Conservation (phyloP, 2,329 filamentous ascomycete species). For the Purpureocillium lavendulum region DNA sequence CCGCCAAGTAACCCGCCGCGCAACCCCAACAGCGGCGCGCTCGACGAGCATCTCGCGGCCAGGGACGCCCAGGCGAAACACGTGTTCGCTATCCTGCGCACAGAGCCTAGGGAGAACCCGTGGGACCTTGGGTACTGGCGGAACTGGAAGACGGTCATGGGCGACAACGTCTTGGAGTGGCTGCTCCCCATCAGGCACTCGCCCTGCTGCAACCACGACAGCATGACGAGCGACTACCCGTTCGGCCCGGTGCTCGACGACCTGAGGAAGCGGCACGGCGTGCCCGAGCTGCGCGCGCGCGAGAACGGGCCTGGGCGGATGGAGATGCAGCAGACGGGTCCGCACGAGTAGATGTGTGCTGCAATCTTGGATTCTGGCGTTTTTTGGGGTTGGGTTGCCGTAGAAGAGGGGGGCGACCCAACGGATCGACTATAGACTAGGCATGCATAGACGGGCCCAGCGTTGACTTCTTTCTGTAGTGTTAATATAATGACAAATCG, state of each 20-base stretch:
- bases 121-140: constrained; percentile 65
- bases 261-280: constrained; percentile 35
- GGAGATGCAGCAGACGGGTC: constrained; percentile 1
- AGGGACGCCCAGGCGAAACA: constrained; percentile 44
- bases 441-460: too few species aligned
- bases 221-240: constrained; percentile 57
- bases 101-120: constrained; percentile 68
- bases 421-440: too few species aligned
- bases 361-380: constrained; percentile 1
- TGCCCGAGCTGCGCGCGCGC: constrained; percentile 5
- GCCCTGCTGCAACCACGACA: constrained; percentile 64
- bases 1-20: too few species aligned
- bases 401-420: too few species aligned
- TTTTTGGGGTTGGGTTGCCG: neutral
- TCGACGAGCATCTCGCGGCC: constrained; percentile 6
- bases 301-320: neutral
- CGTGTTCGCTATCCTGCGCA: constrained; percentile 73
- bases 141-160: constrained; percentile 80
- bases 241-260: constrained; percentile 53
- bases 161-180: constrained; percentile 64
- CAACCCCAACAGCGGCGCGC: constrained; percentile 7
- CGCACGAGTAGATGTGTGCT: neutral
- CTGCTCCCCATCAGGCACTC: constrained; percentile 66
- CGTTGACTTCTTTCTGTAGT: too few species aligned
- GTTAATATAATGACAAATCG: too few species aligned